A percentile compares a stretch with the other conserved stretches of the same genome.
Evolutionary conservation across 2,329 filamentous ascomycete genomes (phyloP).

Genomic region (Coniella vitis): DNA sequence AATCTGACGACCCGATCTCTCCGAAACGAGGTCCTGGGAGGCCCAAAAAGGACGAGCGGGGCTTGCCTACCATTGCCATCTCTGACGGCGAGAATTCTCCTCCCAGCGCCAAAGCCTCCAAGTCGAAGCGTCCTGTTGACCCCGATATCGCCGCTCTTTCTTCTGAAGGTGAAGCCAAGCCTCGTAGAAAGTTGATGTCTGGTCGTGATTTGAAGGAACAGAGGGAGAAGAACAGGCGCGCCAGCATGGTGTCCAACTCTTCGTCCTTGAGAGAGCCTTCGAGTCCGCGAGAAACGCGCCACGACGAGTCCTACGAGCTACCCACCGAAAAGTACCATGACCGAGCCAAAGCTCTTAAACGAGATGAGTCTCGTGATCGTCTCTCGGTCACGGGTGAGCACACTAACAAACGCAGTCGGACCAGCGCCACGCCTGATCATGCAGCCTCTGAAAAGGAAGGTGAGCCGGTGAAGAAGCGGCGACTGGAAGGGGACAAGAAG

Average conservation of each 20-base stretch:
- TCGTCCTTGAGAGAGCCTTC: constrained; percentile 47
- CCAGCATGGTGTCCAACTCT: constrained; percentile 50
- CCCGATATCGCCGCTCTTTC: constrained; percentile 45
- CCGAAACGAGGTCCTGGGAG: constrained; percentile 47
- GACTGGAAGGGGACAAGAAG: constrained; percentile 46
- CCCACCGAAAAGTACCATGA: constrained; percentile 51
- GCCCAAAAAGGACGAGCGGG: constrained; percentile 48
- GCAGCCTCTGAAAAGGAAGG: constrained; percentile 46
- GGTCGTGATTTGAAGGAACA: constrained; percentile 56
- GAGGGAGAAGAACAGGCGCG: constrained; percentile 50
- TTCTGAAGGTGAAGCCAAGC: constrained; percentile 54
- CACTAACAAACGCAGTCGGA: constrained; percentile 50
- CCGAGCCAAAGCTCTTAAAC: constrained; percentile 53
- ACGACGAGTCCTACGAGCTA: constrained; percentile 45
- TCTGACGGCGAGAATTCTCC: constrained; percentile 50
- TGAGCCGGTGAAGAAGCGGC: constrained; percentile 50
- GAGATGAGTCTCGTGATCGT: constrained; percentile 51
- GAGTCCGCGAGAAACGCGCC: constrained; percentile 43
- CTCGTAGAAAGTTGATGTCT: constrained; percentile 56
- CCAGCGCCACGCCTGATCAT: constrained; percentile 52
- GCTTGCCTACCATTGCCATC: constrained; percentile 36
- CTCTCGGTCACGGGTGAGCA: constrained; percentile 43
- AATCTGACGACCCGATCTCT: constrained; percentile 40
- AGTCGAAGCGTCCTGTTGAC: constrained; percentile 43
- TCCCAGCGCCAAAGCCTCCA: constrained; percentile 39